Percentiles rank a stretch among this genome's conserved stretches.
phyloP scores from a whole-genome alignment of 192 early-diverging fungal genomes.

The Coemansia furcata region DNA sequence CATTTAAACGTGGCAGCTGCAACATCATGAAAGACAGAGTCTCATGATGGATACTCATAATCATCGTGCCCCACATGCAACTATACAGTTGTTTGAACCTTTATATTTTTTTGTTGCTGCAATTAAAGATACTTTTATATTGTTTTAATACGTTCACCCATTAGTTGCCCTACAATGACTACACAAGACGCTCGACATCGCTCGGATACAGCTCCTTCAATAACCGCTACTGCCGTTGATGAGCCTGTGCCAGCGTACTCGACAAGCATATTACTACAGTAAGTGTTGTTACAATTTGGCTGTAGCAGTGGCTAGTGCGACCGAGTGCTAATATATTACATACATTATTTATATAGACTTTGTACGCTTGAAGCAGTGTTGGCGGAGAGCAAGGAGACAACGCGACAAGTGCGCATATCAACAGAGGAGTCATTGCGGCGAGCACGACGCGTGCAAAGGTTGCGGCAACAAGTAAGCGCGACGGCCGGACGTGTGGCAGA shows the following conservation, averaged over 20 bases:
- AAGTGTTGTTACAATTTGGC: neutral
- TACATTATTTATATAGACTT: neutral
- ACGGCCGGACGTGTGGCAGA: neutral
- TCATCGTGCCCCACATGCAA: neutral
- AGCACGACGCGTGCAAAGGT: neutral
- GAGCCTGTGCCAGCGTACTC: neutral
- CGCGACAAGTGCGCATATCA: neutral
- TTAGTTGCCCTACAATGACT: neutral
- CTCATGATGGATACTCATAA: no score
- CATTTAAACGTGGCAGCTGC: neutral
- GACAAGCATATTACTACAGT: neutral
- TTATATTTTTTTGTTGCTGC: neutral
- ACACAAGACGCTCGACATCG: neutral
- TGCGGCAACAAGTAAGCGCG: conserved; percentile 2
- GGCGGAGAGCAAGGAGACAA: neutral
- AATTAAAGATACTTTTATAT: neutral
- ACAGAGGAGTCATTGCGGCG: conserved; percentile 5
- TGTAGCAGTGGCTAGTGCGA: neutral
- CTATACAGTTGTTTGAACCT: neutral
- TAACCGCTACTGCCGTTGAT: neutral
- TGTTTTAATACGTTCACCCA: neutral
- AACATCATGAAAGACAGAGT: no score
- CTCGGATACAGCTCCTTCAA: neutral
- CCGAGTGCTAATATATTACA: neutral
- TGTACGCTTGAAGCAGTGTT: conserved; percentile 13